These are phyloP conservation scores for Fraxinus angustifolia DNA, from an alignment of 305 asterid genomes.

Conservation along the genomic window DNA sequence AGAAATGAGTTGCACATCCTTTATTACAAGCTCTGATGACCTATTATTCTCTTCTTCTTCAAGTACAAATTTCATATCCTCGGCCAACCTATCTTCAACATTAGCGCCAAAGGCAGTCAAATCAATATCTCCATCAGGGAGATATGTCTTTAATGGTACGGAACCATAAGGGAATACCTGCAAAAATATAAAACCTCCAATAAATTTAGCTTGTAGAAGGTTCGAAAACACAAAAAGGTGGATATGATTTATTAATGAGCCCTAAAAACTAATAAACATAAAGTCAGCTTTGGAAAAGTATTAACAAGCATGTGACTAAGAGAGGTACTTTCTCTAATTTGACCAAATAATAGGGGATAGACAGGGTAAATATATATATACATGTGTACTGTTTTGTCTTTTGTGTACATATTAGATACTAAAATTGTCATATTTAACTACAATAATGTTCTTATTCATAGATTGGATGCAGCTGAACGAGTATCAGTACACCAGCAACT, in stretches of 20 bases:
- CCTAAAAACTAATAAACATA: conserved; percentile 5
- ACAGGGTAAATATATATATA: not conserved
- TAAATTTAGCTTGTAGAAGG: conserved; percentile 15
- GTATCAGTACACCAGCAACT: not conserved
- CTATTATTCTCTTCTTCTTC: conserved; percentile 54
- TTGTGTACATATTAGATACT: not conserved
- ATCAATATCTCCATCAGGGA: conserved; percentile 97
- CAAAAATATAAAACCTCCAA: conserved; percentile 21
- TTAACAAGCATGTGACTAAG: conserved; percentile 3
- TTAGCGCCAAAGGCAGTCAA: conserved; percentile 61
- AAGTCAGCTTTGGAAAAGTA: not conserved
- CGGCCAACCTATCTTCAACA: conserved; percentile 56
- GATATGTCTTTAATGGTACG: conserved; percentile 86
- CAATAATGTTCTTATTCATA: not conserved
- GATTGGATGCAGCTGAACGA: not conserved
- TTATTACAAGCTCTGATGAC: conserved; percentile 52
- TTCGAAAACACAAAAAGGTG: not conserved
- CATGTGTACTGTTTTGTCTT: not conserved
- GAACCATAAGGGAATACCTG: conserved; percentile 94
- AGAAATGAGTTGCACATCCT: conserved; percentile 72
- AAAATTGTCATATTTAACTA: not conserved
- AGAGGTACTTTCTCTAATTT: not conserved
- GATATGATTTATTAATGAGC: not conserved
- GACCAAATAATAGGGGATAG: not conserved
- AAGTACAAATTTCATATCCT: conserved; percentile 54